A percentile compares a stretch with the other conserved stretches of the same genome.
Conservation (phyloP, 257 asterid genomes). For the Solanum piurae region DNA sequence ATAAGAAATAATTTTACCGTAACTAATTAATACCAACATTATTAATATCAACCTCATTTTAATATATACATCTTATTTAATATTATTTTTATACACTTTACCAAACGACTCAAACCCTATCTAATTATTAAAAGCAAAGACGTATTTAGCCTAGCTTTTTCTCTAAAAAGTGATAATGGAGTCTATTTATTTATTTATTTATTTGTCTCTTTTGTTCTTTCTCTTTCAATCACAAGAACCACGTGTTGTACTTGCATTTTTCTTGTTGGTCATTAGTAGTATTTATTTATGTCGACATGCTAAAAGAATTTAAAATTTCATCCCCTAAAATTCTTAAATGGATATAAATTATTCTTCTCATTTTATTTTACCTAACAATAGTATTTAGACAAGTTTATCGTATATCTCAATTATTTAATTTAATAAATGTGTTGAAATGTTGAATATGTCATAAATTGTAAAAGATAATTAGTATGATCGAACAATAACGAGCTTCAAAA, state of each 20-base stretch:
- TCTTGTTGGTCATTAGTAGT: background rate
- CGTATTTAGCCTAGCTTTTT: background rate
- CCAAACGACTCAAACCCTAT: rapidly evolving
- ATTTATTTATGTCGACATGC: background rate
- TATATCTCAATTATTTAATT: background rate
- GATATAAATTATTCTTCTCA: background rate
- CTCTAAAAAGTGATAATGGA: background rate
- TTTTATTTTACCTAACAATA: background rate
- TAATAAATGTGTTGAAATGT: background rate
- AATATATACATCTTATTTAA: background rate
- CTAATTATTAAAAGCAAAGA: background rate
- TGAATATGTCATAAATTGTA: background rate
- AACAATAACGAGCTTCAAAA: background rate
- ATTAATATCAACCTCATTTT: background rate
- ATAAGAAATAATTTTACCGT: rapidly evolving
- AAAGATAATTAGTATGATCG: background rate
- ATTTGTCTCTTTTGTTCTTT: background rate
- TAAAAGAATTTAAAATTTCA: background rate
- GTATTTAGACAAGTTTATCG: background rate
- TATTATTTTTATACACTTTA: background rate
- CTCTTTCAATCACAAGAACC: background rate
- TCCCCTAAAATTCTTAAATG: background rate
- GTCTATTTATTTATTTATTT: background rate
- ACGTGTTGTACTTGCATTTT: background rate
- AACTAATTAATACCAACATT: background rate